Evolutionary conservation across 2,329 filamentous ascomycete species (phyloP).

Genomic region (Colletotrichum noveboracense): DNA sequence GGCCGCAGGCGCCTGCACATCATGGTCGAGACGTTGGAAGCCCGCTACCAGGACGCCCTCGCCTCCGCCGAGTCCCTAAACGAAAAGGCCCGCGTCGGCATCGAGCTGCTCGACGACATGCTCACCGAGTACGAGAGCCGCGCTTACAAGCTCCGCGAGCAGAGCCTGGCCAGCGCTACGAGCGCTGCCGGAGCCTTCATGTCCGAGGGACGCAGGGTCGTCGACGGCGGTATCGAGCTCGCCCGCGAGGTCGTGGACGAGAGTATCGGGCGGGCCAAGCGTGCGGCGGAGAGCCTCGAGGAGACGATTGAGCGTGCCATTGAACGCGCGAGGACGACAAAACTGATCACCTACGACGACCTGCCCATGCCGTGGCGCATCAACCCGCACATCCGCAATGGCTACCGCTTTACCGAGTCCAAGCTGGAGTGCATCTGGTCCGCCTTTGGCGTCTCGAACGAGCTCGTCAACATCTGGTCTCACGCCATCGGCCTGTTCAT

Average conservation of each 20-base stretch:
- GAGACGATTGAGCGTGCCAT: constrained; percentile 85
- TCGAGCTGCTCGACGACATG: constrained; percentile 85
- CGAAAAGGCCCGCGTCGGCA: constrained; percentile 87
- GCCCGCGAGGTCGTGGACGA: constrained; percentile 81
- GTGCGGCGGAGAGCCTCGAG: constrained; percentile 81
- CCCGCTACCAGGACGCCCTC: constrained; percentile 84
- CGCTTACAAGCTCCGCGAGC: constrained; percentile 79
- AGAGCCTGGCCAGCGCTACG: constrained; percentile 70
- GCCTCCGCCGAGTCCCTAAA: constrained; percentile 85
- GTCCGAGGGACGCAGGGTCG: constrained; percentile 78
- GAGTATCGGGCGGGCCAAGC: constrained; percentile 80
- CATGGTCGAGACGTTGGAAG: constrained; percentile 91
- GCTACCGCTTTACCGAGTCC: constrained; percentile 93
- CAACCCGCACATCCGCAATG: constrained; percentile 89
- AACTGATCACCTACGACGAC: constrained; percentile 87
- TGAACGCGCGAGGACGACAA: constrained; percentile 74
- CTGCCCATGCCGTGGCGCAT: constrained; percentile 91
- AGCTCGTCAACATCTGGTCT: constrained; percentile 97
- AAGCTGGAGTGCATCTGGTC: constrained; percentile 89
- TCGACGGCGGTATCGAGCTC: constrained; percentile 79
- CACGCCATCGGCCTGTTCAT: constrained; percentile 89
- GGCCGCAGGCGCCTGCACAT: constrained; percentile 84
- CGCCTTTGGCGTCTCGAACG: constrained; percentile 85
- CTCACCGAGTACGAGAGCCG: constrained; percentile 84
- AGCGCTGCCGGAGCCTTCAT: constrained; percentile 75